phyloP scores from a whole-genome alignment of 176 grass and related monocot genomes.

The Thinopyrum elongatum region DNA sequence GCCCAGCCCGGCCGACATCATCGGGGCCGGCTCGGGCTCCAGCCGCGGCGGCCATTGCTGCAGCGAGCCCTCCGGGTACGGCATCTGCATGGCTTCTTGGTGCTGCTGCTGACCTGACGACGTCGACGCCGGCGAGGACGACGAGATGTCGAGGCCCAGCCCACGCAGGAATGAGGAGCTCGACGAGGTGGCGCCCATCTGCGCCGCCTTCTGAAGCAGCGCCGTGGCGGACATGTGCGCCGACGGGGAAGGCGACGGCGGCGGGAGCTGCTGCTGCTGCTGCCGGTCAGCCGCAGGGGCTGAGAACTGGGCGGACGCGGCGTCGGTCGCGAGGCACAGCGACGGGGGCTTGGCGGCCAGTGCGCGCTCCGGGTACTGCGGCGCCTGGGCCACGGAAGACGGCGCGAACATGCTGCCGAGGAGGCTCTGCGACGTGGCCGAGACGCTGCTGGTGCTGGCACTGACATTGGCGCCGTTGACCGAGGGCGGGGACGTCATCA shows the following conservation, averaged over 20 bases:
- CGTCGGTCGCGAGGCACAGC: slow-evolving; percentile 63
- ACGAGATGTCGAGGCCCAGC: slow-evolving; percentile 61
- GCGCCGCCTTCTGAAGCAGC: slow-evolving; percentile 84
- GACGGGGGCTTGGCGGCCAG: slow-evolving; percentile 43
- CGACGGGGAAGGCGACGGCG: slow-evolving; percentile 41
- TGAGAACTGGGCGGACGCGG: slow-evolving; percentile 45
- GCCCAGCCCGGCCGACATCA: slow-evolving; percentile 77
- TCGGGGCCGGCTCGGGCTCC: slow-evolving; percentile 35
- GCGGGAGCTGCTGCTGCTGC: slow-evolving; percentile 46
- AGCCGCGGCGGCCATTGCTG: slow-evolving; percentile 57
- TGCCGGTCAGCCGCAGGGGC: slow-evolving; percentile 39
- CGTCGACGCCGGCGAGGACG: slow-evolving; percentile 24
- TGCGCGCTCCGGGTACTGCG: slow-evolving; percentile 33
- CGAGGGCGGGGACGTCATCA: neutral
- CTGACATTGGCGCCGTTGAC: slow-evolving; percentile 12
- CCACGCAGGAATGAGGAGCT: slow-evolving; percentile 78
- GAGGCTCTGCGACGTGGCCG: slow-evolving; percentile 45
- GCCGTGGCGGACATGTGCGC: slow-evolving; percentile 94
- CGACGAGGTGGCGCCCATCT: slow-evolving; percentile 79
- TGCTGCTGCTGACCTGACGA: slow-evolving; percentile 34
- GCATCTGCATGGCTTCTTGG: slow-evolving; percentile 33
- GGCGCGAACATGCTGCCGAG: slow-evolving; percentile 79
- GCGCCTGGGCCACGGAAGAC: slow-evolving; percentile 23
- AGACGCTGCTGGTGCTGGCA: slow-evolving; percentile 34
- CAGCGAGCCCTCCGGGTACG: slow-evolving; percentile 25